Base-by-base conservation (phyloP, 495 filamentous ascomycete genomes). In the Penicillium herquei region DNA sequence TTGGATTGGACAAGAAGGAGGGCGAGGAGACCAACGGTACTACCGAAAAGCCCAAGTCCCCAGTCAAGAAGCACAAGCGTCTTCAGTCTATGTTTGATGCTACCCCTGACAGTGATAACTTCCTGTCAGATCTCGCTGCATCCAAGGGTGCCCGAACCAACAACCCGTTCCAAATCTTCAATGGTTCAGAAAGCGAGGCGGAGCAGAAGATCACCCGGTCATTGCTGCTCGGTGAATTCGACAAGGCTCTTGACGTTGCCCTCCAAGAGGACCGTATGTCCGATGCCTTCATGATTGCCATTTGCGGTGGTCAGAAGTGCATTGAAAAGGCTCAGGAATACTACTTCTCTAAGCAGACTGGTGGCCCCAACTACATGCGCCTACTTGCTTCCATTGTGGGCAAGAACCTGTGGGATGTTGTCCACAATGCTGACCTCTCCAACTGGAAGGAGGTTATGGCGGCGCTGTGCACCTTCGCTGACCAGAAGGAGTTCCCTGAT, bases 381-480 rank as follows among this genome's bases (percentile, higher is more conserved):
- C 78, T 99, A 37, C 78, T 99, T 49, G 90, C 89, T 52, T 96
- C 93, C 26, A 87, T 98, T 41, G 90, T 94, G 49, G 90, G 89
- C 47, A 97, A 97, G 77, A 97, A 99, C 67, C 78, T 99, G 7
- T 98, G 95, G 94, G 94, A 99, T 76, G 81, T 98, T 43, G 94
- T 97, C 8, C 87, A 98, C 71, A 98, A 99, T 64, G 95, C 94
- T 1, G 89, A 96, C 63, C 71, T 98, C 42, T 78, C 80, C 39
- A 89, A 93, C 71, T 99, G 94, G 94, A 98, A 93, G 74, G 94
- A 98, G 70, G 85, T 94, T 10, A 92, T 98, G 90, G 92, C 88
- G 30, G 88, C 91, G 2, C 79, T 99, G 31, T 98, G 94, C 81
- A 97, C 92, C 11, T 97, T 92, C 70, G 93, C 92, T 10, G 86